Evolutionary conservation across 495 filamentous ascomycete species (phyloP).

Genomic region (Aspergillus biplanus): DNA sequence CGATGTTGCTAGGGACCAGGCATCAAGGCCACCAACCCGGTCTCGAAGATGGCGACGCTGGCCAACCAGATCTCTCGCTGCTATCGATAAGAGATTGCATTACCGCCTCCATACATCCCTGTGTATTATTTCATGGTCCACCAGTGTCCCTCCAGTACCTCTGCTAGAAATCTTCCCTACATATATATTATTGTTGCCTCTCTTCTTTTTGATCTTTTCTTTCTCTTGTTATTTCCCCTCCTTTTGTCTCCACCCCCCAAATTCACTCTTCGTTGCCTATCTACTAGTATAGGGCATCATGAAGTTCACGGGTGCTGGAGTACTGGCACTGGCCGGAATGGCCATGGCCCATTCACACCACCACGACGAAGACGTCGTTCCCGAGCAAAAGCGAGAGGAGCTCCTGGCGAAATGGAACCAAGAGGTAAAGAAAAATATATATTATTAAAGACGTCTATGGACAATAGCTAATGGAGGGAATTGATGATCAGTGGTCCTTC

Average conservation of each 20-base stretch:
- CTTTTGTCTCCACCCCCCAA: slow-evolving; percentile 8
- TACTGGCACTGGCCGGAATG: slow-evolving; percentile 42
- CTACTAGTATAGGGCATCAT: slow-evolving; percentile 17
- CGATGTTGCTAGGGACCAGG: slow-evolving; percentile 35
- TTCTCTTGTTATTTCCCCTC: slow-evolving; percentile 27
- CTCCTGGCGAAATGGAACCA: slow-evolving; percentile 57
- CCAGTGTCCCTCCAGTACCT: slow-evolving; percentile 2
- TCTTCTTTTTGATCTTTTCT: not conserved
- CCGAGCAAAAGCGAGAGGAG: slow-evolving; percentile 47
- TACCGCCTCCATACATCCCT: slow-evolving; percentile 9
- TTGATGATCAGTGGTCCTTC: slow-evolving; percentile 64
- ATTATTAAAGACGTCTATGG: not conserved
- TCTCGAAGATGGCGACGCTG: not conserved
- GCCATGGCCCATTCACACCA: slow-evolving; percentile 45
- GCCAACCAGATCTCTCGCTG: slow-evolving; percentile 6
- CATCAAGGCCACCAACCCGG: slow-evolving; percentile 21
- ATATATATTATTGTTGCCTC: slow-evolving; percentile 8
- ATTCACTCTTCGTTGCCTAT: not conserved
- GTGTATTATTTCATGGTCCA: slow-evolving; percentile 14
- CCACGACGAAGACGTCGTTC: slow-evolving; percentile 43
- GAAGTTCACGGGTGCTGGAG: slow-evolving; percentile 29
- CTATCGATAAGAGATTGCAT: slow-evolving; percentile 27
- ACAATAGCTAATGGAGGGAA: slow-evolving; percentile 13
- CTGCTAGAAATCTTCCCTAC: not conserved
- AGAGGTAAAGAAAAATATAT: slow-evolving; percentile 39